Evolutionary conservation across 768 basidiomycete genomes (phyloP).

Genomic region (Amanita phalloides): DNA sequence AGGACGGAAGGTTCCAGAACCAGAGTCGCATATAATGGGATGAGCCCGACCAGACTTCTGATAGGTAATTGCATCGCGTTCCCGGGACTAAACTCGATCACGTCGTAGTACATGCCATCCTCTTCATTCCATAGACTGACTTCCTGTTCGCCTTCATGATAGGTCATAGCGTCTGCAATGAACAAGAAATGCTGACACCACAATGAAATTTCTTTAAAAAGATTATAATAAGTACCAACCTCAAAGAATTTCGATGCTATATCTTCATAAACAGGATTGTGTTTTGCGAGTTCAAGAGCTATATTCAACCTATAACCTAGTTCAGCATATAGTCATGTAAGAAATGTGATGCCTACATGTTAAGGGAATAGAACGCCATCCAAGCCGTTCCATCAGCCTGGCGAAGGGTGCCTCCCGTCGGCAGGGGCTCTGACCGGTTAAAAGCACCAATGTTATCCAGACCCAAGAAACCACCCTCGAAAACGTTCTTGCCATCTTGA

Average conservation of each 20-base stretch:
- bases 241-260: conserved; percentile 98
- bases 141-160: conserved; percentile 65
- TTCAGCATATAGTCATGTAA: not conserved
- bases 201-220: not conserved
- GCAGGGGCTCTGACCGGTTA: conserved; percentile 94
- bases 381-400: conserved; percentile 99
- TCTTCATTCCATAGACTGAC: conserved; percentile 89
- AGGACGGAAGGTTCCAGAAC: conserved; percentile 86
- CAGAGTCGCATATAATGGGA: conserved; percentile 91
- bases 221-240: conserved; percentile 22
- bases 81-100: conserved; percentile 78
- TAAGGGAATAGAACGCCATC: conserved; percentile 99
- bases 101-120: conserved; percentile 98
- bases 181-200: conserved; percentile 81
- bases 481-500: conserved; percentile 87
- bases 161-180: conserved; percentile 99
- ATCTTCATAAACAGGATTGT: conserved; percentile 96
- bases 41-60: conserved; percentile 92
- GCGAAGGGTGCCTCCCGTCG: conserved; percentile 87
- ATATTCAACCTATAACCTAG: conserved; percentile 71
- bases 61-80: conserved; percentile 87
- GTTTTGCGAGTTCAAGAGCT: conserved; percentile 94
- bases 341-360: conserved; percentile 52
- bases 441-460: conserved; percentile 97
- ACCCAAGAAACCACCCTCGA: conserved; percentile 97